Conservation (phyloP, 2,329 filamentous ascomycete genomes). For the Fusarium foetens region DNA sequence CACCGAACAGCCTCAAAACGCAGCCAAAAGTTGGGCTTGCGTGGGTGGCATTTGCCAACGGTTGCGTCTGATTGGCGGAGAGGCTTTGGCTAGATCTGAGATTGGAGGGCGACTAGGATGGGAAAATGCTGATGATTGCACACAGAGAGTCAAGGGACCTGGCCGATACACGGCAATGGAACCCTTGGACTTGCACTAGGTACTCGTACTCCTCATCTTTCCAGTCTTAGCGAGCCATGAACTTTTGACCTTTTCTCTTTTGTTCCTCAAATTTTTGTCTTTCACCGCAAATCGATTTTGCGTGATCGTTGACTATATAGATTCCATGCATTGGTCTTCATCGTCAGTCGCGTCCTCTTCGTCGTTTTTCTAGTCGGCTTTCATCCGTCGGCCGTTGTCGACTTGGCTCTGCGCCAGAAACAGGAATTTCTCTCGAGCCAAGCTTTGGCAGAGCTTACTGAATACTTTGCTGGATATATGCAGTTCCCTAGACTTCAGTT, state of each 20-base stretch:
- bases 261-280: neutral
- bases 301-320: neutral
- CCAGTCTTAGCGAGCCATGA: constrained; percentile 22
- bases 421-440: neutral
- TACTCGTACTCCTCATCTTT: constrained; percentile 14
- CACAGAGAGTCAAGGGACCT: constrained; percentile 26
- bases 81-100: constrained; percentile 26
- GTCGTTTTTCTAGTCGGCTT: constrained; percentile 20
- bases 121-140: constrained; percentile 39
- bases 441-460: neutral
- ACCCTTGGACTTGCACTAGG: constrained; percentile 27
- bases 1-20: constrained; percentile 20
- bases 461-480: neutral
- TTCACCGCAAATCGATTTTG: constrained; percentile 1
- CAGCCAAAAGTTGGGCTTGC: constrained; percentile 7
- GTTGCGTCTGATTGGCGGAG: constrained; percentile 19
- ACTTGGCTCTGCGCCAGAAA: neutral
- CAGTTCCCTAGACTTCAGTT: neutral
- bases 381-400: neutral
- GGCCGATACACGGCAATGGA: constrained; percentile 19
- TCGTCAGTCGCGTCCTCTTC: constrained; percentile 19
- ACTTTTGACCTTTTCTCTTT: constrained; percentile 12
- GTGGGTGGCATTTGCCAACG: constrained; percentile 22
- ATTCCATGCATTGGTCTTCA: constrained; percentile 27
- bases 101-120: constrained; percentile 14